phyloP scores from a whole-genome alignment of 2,329 filamentous ascomycete species.

The Xenoacremonium recifei region DNA sequence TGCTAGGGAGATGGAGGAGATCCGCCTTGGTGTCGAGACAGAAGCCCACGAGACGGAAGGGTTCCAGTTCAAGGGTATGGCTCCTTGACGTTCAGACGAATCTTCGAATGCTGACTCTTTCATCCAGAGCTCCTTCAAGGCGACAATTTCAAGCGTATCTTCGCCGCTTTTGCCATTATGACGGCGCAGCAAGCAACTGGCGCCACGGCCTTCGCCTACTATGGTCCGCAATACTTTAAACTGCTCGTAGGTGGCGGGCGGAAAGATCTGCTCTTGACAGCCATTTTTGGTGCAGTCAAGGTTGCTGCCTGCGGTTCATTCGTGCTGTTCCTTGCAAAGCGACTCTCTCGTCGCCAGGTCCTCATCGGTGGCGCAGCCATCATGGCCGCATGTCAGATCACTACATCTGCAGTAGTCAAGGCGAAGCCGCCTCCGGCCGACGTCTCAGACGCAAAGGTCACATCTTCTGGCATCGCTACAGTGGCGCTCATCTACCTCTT shows the following conservation, averaged over 20 bases:
- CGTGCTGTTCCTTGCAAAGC: slow-evolving; percentile 10
- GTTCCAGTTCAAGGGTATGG: slow-evolving; percentile 2
- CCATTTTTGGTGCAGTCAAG: slow-evolving; percentile 13
- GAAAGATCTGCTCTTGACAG: slow-evolving; percentile 7
- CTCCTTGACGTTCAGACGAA: not conserved
- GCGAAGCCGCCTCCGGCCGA: slow-evolving; percentile 28
- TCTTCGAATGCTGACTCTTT: not conserved
- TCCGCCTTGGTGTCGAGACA: slow-evolving; percentile 43
- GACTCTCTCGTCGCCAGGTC: slow-evolving; percentile 16
- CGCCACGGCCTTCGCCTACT: slow-evolving; percentile 12
- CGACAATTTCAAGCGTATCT: slow-evolving; percentile 9
- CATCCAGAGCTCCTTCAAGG: slow-evolving; percentile 4
- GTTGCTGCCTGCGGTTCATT: slow-evolving; percentile 9
- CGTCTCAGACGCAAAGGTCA: slow-evolving; percentile 24
- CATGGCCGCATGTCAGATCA: slow-evolving; percentile 46
- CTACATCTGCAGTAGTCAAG: slow-evolving; percentile 44
- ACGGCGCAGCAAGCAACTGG: slow-evolving; percentile 10
- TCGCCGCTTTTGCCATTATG: slow-evolving; percentile 10
- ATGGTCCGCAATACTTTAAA: slow-evolving; percentile 10
- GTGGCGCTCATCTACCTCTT: slow-evolving; percentile 62
- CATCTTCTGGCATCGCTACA: slow-evolving; percentile 45
- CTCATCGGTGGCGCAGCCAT: slow-evolving; percentile 41
- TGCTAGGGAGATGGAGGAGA: slow-evolving; percentile 48
- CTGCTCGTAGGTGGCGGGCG: slow-evolving; percentile 10
- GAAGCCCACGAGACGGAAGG: slow-evolving; percentile 31